Base-by-base conservation (phyloP, 768 basidiomycete species). In the Harrya chromipes region DNA sequence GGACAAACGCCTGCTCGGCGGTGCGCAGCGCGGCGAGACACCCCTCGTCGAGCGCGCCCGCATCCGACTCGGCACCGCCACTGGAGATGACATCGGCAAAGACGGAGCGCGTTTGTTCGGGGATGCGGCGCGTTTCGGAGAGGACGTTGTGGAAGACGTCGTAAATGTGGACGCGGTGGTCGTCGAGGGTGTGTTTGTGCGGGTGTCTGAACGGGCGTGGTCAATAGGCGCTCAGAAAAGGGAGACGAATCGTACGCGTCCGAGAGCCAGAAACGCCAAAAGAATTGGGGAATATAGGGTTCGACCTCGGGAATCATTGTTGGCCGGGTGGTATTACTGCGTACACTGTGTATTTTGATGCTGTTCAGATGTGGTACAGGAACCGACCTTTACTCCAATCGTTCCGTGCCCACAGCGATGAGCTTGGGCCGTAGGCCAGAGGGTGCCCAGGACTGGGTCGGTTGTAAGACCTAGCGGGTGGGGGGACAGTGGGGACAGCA, bases 101-200 rank as follows among this genome's bases (percentile, higher is more conserved):
- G 31, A 81, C 54, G n/a, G 71, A 61, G 6, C 61, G 53, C 0
- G 52, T 49, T 24, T 64, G 63, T 8, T 71, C 68, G 0, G 70
- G 75, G 17, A 65, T 61, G 27, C 73, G 62, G 27, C 74, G 63
- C 21, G 70, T 73, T 61, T 82, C 79, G 20, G 67, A 65, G 21
- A 83, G 68, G 11, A 70, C 65, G 55, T 81, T 79, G 26, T 78
- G 67, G 53, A 78, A 80, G 7, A 79, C 71, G 52, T 82, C 73
- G 53, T 81, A 82, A 3, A 74, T 58, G 55, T 82, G 80, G 27
- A 83, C 56, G 26, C 79, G 68, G 57, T 57, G 74, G 60, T 54
- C 70, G 54, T 50, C 70, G 53, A 57, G 44, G 52, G 62, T 57
- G 59, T 62, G 61, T 38, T 62, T 69, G 29, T 46, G 60, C n/a